Percentiles rank a stretch among this genome's conserved stretches.
Evolutionary conservation across 1,139 yeast species (phyloP).

Genomic region (Pichia sp.): DNA sequence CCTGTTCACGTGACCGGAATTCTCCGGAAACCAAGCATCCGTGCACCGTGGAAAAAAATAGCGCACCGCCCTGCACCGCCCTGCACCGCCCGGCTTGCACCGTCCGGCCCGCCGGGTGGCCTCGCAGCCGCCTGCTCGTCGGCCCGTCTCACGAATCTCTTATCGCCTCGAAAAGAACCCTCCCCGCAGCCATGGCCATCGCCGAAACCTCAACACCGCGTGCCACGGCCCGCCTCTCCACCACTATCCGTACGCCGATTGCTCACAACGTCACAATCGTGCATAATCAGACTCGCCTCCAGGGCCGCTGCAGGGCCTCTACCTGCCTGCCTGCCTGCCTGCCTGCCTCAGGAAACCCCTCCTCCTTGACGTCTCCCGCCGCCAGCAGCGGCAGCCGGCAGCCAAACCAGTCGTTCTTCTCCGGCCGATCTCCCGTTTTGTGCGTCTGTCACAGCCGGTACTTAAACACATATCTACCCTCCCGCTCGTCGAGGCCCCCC

Average conservation of each 20-base stretch:
- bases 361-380: neutral
- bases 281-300: neutral
- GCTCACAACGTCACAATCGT: neutral
- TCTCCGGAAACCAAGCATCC: no score
- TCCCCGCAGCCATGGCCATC: constrained; percentile 1
- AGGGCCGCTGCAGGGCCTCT: neutral
- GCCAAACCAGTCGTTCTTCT: constrained; percentile 3
- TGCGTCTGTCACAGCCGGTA: neutral
- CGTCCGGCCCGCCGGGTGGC: constrained; percentile 1
- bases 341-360: neutral
- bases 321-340: neutral
- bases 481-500: neutral
- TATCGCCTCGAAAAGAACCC: neutral
- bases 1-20: no score
- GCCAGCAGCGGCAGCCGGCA: no score
- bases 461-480: no score
- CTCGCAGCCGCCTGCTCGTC: neutral
- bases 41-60: neutral
- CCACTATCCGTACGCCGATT: neutral
- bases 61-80: neutral
- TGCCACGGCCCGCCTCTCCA: neutral
- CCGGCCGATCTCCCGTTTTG: neutral
- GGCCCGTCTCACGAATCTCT: neutral
- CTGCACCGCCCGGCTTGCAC: neutral
- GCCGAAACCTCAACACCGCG: constrained; percentile 1